phyloP scores from a whole-genome alignment of 2,329 filamentous ascomycete species.

The Calonectria fujianensis region DNA sequence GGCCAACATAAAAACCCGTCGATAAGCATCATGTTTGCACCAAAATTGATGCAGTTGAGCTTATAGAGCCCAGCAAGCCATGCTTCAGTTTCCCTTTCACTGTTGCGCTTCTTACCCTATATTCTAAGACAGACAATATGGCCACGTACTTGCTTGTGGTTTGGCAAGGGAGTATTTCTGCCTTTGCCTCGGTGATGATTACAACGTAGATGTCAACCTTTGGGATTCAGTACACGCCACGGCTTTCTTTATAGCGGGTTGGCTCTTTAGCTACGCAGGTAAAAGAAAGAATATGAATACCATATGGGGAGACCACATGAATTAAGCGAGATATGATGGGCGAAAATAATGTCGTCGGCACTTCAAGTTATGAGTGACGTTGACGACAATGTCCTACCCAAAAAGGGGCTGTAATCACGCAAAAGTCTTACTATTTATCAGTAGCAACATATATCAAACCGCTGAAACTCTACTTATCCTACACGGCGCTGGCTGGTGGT shows the following conservation, averaged over 20 bases:
- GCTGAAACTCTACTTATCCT: conserved; percentile 16
- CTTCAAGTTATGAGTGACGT: neutral
- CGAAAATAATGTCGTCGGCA: neutral
- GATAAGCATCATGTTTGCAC: neutral
- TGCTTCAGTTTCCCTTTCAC: neutral
- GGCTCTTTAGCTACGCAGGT: neutral
- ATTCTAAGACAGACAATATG: no score
- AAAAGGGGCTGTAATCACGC: neutral
- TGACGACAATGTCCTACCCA: neutral
- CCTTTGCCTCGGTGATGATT: no score
- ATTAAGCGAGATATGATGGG: neutral
- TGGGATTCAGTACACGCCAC: no score
- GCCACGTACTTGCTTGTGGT: no score
- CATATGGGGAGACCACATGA: neutral
- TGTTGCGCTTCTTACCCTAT: neutral
- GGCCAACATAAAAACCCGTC: neutral
- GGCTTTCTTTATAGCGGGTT: neutral
- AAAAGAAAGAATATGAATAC: neutral
- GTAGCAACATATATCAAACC: neutral
- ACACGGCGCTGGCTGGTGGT: conserved; percentile 15
- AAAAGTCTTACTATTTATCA: neutral
- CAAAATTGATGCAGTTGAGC: neutral
- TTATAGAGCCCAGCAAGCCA: neutral
- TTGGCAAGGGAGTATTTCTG: no score
- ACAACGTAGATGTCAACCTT: neutral